Base-by-base conservation (phyloP, 257 asterid genomes). In the Capsicum pubescens region DNA sequence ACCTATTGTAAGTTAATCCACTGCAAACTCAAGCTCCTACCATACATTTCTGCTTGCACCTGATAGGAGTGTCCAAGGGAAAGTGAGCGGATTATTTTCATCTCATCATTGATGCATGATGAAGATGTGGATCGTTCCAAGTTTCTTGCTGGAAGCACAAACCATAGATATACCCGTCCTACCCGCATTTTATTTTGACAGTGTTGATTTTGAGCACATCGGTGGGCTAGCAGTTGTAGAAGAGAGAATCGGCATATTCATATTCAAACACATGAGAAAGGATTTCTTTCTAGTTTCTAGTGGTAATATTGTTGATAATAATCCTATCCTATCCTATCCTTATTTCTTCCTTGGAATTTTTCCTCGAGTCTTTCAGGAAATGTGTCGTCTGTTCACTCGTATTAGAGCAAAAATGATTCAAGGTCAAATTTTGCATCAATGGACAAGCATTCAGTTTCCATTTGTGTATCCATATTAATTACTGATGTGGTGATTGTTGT, bases 1-100 rank as follows among this genome's bases (percentile, higher is more conserved):
- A 88, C 80, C 87, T 96, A 50, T 16, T 59, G 54, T 85, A 44
- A 68, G 54, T 55, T 26, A 8, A 44, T 55, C 14, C 54, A 76
- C 81, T 76, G 81, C 81, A 21, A 52, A 21, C 17, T 7, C 44
- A 74, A 50, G 21, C 60, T 21, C 81, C 61, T 12, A 44, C 13
- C 13, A 0, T 14, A 52, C 81, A 54, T 76, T 76, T 76, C 63
- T 17, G 15, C 48, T 15, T 52, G 81, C 64, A 76, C 81, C 81
- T 76, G 26, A 52, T 48, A 26, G 19, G 63, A 32, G 12, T 46
- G 14, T 55, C 63, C 54, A 63, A 2, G 63, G 26, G 26, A 0
- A 8, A 21, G 61, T 1, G 21, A 54, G 64, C 9, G 26, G 48
- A 26, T 48, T 74, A 48, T 54, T 52, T 76, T 1, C 5, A 14